Percentiles rank a stretch among this genome's conserved stretches.
Evolutionary conservation across 2,329 filamentous ascomycete genomes (phyloP).

Genomic region (Epichloe gansuensis): DNA sequence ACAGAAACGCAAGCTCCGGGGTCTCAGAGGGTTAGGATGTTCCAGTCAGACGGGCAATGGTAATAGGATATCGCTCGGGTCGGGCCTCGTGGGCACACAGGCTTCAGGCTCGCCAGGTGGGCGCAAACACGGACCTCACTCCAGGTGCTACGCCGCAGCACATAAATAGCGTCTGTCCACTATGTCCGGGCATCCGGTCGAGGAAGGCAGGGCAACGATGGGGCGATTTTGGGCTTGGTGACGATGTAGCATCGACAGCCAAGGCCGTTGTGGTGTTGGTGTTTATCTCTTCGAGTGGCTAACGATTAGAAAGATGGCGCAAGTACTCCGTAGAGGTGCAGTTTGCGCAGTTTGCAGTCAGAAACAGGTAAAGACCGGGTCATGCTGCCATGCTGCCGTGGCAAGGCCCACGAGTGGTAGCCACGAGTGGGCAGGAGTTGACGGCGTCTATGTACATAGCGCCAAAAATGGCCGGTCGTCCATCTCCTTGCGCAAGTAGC

Average conservation of each 20-base stretch:
- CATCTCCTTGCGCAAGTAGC: too few relatives aligned
- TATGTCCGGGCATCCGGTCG: not conserved
- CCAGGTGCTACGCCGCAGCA: not conserved
- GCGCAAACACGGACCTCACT: not conserved
- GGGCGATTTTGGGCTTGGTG: not conserved
- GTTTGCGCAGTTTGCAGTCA: not conserved
- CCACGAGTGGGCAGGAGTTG: not conserved
- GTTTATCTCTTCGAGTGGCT: not conserved
- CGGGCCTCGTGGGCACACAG: not conserved
- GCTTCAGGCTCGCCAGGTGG: not conserved
- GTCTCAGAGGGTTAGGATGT: not conserved
- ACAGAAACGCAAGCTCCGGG: not conserved
- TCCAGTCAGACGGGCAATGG: not conserved
- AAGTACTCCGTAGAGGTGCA: not conserved
- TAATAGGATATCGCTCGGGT: not conserved
- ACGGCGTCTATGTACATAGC: not conserved
- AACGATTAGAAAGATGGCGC: not conserved
- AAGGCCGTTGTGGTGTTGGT: not conserved
- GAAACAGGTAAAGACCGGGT: not conserved
- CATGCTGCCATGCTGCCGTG: too few relatives aligned
- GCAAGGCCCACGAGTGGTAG: too few relatives aligned
- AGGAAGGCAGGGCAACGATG: not conserved
- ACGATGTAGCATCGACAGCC: not conserved
- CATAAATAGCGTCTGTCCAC: not conserved
- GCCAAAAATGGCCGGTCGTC: not conserved